Evolutionary conservation across 768 basidiomycete genomes (phyloP), one percentile per base, ranked within the genome.

Genomic region (Pleurotus djamor): DNA sequence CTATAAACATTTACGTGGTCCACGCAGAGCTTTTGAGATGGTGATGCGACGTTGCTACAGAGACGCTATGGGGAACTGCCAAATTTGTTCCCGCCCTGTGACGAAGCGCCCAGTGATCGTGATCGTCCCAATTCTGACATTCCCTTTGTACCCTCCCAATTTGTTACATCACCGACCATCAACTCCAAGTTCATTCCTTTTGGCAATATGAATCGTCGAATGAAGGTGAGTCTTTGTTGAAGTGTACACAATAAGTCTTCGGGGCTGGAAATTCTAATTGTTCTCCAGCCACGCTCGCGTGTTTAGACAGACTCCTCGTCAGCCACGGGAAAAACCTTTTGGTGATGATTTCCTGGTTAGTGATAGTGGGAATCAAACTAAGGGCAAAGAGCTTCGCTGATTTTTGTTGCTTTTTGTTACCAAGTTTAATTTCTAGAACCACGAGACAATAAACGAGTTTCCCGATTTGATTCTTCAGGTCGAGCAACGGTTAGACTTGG

Each of bases 41-140:
- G 13, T n/a, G 54, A 32, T 56, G 17, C 14, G 38, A 41, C 14
- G 54, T 56, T 44, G 54, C 35, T 34, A 56, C 16, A 56, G 54
- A 56, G 54, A 56, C 54, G 54, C 54, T 56, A 56, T 56, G 54
- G 54, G 41, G 54, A 33, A 56, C 38, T 56, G n/a, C 54, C 17
- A 21, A 37, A 56, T 56, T 56, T 32, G 37, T 37, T n/a, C 1
- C 17, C 41, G 54, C 37, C 37, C 21, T 38, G 41, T 44, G 38
- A 56, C 7, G 54, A 41, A 41, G 28, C 41, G 54, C 37, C 13
- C 54, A 45, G n/a, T 41, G 41, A 56, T 56, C 54, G 32, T 16
- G 54, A 56, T 56, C 35, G 52, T 54, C 54, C 54, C 13, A 9
- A 56, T 56, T 56, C 33, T 56, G 41, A 56, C 54, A 41, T 44